These are phyloP conservation scores for Hymenochaete sp. DNA, from an alignment of 1,284 basidiomycete genomes.

Conservation along the genomic window DNA sequence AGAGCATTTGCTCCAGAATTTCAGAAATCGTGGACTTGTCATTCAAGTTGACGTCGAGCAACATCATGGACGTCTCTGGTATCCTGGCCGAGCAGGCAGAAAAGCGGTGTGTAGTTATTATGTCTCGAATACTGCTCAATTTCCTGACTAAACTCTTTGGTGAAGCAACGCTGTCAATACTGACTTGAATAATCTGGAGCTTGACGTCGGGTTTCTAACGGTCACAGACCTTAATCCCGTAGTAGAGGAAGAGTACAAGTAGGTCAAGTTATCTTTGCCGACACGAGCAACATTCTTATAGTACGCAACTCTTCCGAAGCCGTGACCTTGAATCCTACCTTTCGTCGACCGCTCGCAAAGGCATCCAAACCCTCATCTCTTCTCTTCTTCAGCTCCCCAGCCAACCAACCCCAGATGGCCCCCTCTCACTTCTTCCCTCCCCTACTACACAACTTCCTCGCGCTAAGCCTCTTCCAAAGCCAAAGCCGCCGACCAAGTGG, in stretches of 20 bases:
- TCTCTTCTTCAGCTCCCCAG: slow-evolving; percentile 81
- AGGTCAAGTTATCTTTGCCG: slow-evolving; percentile 21
- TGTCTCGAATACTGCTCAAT: slow-evolving; percentile 19
- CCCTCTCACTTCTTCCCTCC: slow-evolving; percentile 74
- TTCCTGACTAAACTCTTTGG: slow-evolving; percentile 1
- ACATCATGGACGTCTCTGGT: slow-evolving; percentile 82
- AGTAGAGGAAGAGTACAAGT: slow-evolving; percentile 74
- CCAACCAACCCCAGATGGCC: slow-evolving; percentile 70
- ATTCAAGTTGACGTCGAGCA: too few species aligned
- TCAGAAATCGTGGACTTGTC: too few species aligned
- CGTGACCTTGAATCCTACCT: slow-evolving; percentile 76
- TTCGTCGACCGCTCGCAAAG: slow-evolving; percentile 74
- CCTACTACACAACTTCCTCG: slow-evolving; percentile 76
- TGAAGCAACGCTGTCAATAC: slow-evolving; percentile 7
- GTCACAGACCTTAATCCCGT: slow-evolving; percentile 86
- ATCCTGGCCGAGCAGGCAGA: slow-evolving; percentile 61
- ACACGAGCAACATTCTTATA: not conserved
- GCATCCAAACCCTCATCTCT: slow-evolving; percentile 70
- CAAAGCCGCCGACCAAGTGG: slow-evolving; percentile 94
- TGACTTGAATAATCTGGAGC: slow-evolving; percentile 63
- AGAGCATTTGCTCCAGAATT: too few species aligned
- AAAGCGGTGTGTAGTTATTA: slow-evolving; percentile 41
- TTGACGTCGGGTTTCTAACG: slow-evolving; percentile 78
- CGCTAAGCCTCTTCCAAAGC: slow-evolving; percentile 88
- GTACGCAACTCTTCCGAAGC: slow-evolving; percentile 30